Conservation (phyloP, 2,329 filamentous ascomycete genomes). For the Alternaria brassicae region DNA sequence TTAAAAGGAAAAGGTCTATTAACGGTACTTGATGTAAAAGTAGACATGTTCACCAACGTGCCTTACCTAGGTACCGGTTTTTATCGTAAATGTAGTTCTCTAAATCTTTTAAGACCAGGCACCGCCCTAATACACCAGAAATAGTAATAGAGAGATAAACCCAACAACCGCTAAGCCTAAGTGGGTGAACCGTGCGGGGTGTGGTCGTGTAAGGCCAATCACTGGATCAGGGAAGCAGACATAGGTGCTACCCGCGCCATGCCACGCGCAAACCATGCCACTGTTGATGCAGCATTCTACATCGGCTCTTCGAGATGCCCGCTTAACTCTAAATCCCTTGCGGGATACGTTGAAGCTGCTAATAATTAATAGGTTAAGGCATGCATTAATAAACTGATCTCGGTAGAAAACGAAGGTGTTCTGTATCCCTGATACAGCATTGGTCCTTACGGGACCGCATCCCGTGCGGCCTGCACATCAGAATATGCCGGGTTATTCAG, state of each 20-base stretch:
- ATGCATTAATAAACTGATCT: background rate
- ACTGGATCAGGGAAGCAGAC: no score
- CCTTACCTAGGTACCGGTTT: background rate
- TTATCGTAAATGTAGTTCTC: background rate
- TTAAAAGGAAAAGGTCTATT: conserved; percentile 8
- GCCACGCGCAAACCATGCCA: no score
- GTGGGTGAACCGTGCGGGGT: no score
- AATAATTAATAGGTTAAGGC: background rate
- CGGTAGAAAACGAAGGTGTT: background rate
- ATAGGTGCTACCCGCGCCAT: no score
- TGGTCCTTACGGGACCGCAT: background rate
- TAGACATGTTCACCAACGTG: background rate
- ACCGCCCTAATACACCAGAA: background rate
- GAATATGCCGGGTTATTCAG: background rate
- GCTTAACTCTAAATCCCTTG: background rate
- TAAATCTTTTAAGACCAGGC: background rate
- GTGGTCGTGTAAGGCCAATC: no score
- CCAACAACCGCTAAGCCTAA: background rate
- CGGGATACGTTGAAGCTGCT: background rate
- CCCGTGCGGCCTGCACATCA: background rate
- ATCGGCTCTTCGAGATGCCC: background rate
- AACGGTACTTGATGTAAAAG: background rate
- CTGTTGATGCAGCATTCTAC: background rate
- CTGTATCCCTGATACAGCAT: background rate
- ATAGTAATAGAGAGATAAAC: background rate